These are phyloP conservation scores for Salix udensis DNA, from an alignment of 345 rosid species.

Conservation along the genomic window DNA sequence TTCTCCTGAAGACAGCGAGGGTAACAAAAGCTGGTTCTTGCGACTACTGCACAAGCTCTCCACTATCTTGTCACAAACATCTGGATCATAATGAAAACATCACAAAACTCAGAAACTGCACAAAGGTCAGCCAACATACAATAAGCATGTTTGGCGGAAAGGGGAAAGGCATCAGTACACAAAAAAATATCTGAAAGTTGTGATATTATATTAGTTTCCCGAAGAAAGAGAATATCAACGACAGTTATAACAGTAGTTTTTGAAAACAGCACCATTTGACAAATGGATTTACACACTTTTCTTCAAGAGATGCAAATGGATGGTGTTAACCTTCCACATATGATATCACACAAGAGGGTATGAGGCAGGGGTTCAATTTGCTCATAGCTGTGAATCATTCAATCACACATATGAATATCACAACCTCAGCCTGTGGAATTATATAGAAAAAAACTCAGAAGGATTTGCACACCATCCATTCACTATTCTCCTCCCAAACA, in stretches of 20 bases:
- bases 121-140: background rate
- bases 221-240: background rate
- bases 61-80: slow-evolving; percentile 75
- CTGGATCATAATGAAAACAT: slow-evolving; percentile 38
- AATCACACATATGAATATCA: background rate
- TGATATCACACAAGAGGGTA: background rate
- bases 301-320: background rate
- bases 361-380: background rate
- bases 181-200: background rate
- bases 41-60: slow-evolving; percentile 77
- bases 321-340: background rate
- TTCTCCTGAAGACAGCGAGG: slow-evolving; percentile 55
- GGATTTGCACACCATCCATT: background rate
- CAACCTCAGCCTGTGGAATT: background rate
- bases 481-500: background rate
- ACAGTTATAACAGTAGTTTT: background rate
- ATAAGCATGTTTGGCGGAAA: background rate
- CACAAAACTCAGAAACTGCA: background rate
- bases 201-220: background rate
- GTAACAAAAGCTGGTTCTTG: slow-evolving; percentile 61
- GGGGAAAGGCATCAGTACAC: background rate
- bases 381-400: background rate
- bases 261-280: background rate
- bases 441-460: background rate
- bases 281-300: background rate